phyloP scores from a whole-genome alignment of 1,139 yeast species.

The Insectozyma bohioensis region DNA sequence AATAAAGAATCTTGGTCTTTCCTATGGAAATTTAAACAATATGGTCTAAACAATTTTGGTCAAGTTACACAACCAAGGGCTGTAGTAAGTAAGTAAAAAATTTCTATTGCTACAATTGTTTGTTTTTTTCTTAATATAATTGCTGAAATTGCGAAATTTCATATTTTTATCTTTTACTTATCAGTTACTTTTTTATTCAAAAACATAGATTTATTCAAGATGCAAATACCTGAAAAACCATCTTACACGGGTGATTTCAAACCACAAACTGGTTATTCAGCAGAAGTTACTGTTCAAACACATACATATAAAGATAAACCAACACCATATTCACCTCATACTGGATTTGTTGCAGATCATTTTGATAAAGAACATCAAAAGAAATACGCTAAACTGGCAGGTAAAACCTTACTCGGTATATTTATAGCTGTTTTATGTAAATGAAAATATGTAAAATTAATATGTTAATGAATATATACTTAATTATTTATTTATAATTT shows the following conservation, averaged over 20 bases:
- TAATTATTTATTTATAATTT: conserved; percentile 8
- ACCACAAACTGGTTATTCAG: conserved; percentile 37
- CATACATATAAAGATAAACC: conserved; percentile 36
- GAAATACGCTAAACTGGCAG: conserved; percentile 31
- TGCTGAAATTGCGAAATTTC: no score
- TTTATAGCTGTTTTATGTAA: conserved; percentile 21
- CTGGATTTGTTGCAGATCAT: conserved; percentile 28
- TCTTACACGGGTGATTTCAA: conserved; percentile 26
- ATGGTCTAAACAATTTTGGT: no score
- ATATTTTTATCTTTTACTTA: no score
- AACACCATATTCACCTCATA: conserved; percentile 29
- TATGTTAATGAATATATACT: background rate
- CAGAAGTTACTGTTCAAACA: conserved; percentile 29
- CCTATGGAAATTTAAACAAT: no score
- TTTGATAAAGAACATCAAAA: conserved; percentile 40
- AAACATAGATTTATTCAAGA: no score
- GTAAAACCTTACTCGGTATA: conserved; percentile 20
- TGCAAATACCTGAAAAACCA: conserved; percentile 30
- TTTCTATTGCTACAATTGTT: no score
- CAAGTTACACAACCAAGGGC: no score
- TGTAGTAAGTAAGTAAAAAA: no score
- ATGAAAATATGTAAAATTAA: conserved; percentile 8
- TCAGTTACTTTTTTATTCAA: no score
- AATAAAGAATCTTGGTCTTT: no score
- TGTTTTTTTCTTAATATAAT: no score